These are phyloP conservation scores for Pseudocercospora macadamiae DNA, from an alignment of 2,329 filamentous ascomycete species.

Conservation along the genomic window DNA sequence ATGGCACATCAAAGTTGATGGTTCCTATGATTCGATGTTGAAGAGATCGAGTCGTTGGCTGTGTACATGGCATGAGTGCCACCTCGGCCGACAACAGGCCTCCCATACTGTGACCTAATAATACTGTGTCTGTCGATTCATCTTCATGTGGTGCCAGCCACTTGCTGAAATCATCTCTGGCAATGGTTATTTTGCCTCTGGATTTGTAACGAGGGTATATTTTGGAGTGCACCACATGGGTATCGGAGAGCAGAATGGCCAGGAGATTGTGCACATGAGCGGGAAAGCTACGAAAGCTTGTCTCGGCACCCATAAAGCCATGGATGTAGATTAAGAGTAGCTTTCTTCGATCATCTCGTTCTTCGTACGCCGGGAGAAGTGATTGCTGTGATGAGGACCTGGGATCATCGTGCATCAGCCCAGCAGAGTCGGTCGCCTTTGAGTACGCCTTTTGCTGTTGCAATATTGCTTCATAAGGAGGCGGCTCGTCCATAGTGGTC, in stretches of 20 bases:
- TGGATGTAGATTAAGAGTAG: constrained; percentile 84
- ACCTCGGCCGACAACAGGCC: constrained; percentile 82
- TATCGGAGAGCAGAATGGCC: constrained; percentile 66
- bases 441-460: constrained; percentile 25
- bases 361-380: constrained; percentile 42
- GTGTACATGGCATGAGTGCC: constrained; percentile 58
- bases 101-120: constrained; percentile 89
- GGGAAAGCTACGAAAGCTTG: constrained; percentile 85
- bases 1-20: constrained; percentile 82
- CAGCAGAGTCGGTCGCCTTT: constrained; percentile 13
- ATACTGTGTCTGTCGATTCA: constrained; percentile 72
- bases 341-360: constrained; percentile 48
- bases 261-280: constrained; percentile 81
- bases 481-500: constrained; percentile 17
- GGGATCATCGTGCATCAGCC: constrained; percentile 39
- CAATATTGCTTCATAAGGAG: constrained; percentile 23
- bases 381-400: constrained; percentile 52
- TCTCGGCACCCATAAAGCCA: constrained; percentile 86
- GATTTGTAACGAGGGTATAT: constrained; percentile 81
- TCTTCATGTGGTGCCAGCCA: constrained; percentile 82
- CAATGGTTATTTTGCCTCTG: constrained; percentile 70
- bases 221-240: constrained; percentile 83
- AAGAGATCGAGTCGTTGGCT: constrained; percentile 48
- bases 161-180: constrained; percentile 77
- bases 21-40: constrained; percentile 79